Conservation (phyloP, 2,329 filamentous ascomycete species). For the Pyrenophora teres region DNA sequence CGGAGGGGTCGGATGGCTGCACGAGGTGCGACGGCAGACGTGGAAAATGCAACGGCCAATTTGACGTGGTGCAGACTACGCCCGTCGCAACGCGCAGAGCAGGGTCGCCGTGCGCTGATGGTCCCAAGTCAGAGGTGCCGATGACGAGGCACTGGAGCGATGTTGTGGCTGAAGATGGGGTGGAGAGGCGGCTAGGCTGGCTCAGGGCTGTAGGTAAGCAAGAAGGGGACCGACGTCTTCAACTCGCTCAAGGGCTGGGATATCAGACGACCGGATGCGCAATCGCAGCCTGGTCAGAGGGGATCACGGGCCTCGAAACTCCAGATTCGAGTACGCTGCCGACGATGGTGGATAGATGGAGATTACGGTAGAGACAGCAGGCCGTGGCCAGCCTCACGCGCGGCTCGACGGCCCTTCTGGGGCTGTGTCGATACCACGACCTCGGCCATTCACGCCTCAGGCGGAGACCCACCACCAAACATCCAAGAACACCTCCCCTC, state of each 20-base stretch:
- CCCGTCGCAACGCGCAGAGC: constrained; percentile 3
- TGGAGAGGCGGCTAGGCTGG: constrained; percentile 5
- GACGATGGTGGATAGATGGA: too few relatives aligned
- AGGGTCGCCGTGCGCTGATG: constrained; percentile 6
- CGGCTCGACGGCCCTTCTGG: constrained; percentile 6
- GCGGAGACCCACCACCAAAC: constrained; percentile 11
- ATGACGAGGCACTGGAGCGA: constrained; percentile 8
- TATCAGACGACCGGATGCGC: neutral
- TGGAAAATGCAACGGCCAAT: neutral
- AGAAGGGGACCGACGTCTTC: neutral
- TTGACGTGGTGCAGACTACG: constrained; percentile 7
- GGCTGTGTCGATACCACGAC: constrained; percentile 6
- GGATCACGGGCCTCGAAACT: neutral
- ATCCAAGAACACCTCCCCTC: constrained; percentile 3
- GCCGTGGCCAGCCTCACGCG: too few relatives aligned
- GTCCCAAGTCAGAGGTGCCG: constrained; percentile 8
- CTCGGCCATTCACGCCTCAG: constrained; percentile 8
- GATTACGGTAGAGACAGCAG: too few relatives aligned
- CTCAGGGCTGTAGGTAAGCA: constrained; percentile 1
- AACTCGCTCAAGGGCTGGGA: neutral
- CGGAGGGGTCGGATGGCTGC: constrained; percentile 7
- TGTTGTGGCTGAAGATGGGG: constrained; percentile 14
- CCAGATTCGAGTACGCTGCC: too few relatives aligned
- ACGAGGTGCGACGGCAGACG: neutral
- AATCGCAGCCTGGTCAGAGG: neutral